These are phyloP conservation scores for Cutaneotrichosporon sp. DNA, from an alignment of 1,284 basidiomycete species.

Conservation along the genomic window DNA sequence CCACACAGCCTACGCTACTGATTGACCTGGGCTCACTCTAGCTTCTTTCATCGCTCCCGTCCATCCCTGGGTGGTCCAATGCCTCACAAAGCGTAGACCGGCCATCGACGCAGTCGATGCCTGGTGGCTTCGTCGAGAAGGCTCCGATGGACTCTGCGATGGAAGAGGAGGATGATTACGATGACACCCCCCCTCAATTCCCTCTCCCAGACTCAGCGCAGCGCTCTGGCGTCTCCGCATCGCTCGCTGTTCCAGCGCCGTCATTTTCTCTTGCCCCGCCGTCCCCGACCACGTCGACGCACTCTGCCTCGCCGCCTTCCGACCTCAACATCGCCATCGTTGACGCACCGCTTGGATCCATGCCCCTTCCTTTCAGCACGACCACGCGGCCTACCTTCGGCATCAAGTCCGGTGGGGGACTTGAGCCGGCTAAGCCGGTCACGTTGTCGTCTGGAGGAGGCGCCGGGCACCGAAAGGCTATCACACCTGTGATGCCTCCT, in stretches of 20 bases:
- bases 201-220: conserved; percentile 76
- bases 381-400: conserved; percentile 37
- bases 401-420: conserved; percentile 32
- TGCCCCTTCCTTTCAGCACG: conserved; percentile 41
- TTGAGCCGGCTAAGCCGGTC: conserved; percentile 1
- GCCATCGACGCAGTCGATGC: no score
- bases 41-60: conserved; percentile 11
- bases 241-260: conserved; percentile 11
- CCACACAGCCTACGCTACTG: no score
- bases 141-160: conserved; percentile 28
- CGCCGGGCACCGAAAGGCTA: no score
- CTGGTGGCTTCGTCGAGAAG: background rate
- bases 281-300: conserved; percentile 54
- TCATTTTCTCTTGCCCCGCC: conserved; percentile 52
- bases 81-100: no score
- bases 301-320: conserved; percentile 51
- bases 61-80: conserved; percentile 12
- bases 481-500: background rate
- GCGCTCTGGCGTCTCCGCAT: conserved; percentile 54
- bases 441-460: no score
- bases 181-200: conserved; percentile 74
- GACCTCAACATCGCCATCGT: conserved; percentile 44
- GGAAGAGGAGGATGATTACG: conserved; percentile 40
- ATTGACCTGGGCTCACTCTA: background rate
- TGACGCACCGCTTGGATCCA: conserved; percentile 39